Conservation (phyloP, 495 filamentous ascomycete species). For the Penicillium waksmanii region DNA sequence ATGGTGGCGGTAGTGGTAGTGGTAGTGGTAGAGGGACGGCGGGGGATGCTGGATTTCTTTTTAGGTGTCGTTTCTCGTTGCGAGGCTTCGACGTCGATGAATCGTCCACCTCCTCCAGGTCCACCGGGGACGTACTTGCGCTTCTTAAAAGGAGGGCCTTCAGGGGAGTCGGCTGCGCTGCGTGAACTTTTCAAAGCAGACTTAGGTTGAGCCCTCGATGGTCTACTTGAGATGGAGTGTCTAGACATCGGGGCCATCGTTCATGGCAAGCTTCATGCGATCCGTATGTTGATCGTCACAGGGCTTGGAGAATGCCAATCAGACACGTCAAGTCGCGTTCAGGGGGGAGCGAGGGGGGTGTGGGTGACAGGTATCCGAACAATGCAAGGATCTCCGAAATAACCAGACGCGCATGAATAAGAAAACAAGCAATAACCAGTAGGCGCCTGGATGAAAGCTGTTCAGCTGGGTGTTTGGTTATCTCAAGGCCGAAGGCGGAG, state of each 20-base stretch:
- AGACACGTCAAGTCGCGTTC: conserved; percentile 27
- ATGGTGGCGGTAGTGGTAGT: background rate
- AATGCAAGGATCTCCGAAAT: background rate
- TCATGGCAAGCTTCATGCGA: conserved; percentile 15
- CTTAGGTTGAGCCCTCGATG: conserved; percentile 40
- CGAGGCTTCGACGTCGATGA: conserved; percentile 63
- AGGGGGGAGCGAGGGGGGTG: conserved; percentile 9
- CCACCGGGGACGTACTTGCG: conserved; percentile 75
- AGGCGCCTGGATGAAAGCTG: no score
- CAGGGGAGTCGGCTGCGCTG: conserved; percentile 40
- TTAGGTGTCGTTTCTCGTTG: conserved; percentile 33
- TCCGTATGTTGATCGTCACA: conserved; percentile 20
- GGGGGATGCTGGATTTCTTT: conserved; percentile 26
- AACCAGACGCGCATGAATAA: background rate
- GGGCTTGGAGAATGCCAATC: conserved; percentile 25
- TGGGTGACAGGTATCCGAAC: background rate
- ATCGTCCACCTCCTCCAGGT: conserved; percentile 78
- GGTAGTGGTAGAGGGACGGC: background rate
- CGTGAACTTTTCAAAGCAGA: conserved; percentile 38
- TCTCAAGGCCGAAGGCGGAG: conserved; percentile 29
- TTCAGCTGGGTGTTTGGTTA: no score
- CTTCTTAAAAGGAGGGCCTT: conserved; percentile 55
- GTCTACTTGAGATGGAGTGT: conserved; percentile 34
- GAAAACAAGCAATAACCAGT: background rate
- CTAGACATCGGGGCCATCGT: conserved; percentile 30